Base-by-base conservation (phyloP, 306 rosid species). In the Pyrus pyrifolia region DNA sequence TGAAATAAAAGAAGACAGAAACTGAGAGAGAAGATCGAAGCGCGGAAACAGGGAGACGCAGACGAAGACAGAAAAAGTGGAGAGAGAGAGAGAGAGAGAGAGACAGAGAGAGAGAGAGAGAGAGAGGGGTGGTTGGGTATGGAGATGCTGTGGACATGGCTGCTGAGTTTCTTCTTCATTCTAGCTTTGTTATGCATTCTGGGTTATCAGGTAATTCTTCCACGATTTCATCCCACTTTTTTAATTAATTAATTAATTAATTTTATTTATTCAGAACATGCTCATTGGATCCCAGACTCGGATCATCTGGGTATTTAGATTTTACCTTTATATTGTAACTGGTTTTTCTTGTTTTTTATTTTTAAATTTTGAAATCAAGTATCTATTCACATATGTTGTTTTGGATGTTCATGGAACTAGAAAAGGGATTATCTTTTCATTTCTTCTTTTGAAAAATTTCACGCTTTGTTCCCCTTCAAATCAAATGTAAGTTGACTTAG, bases 71-170 rank as follows among this genome's bases (percentile, higher is more conserved):
- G n/a, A 49, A 11, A 33, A n/a, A 53, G 67, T 17, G 64, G 33
- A 49, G 30, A 49, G 27, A 15, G 44, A 60, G 38, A 23, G 23
- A 23, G 23, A 23, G 23, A 23, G 23, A 23, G 0, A 23, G 23
- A 23, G 23, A 23, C 23, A 27, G n/a, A 17, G 22, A 67, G 45
- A 74, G 30, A 35, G 71, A 40, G 72, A 29, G 19, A 51, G 21
- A 15, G 30, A n/a, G 66, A 59, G 31, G 68, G 80, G 78, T 29
- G 82, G 5, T 55, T 69, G 29, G 86, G 68, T 35, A 91, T 91
- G 97, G 86, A 81, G 68, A 86, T 73, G 63, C 76, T 87, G 59
- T 79, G 89, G 52, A 85, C 85, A 49, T 90, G 96, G 96, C 91
- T 93, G 72, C 42, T 80, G 58, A 72, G 85, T 17, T 93, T 93